Base-by-base conservation (phyloP, 2,329 filamentous ascomycete genomes). In the Aspergillus sp. region DNA sequence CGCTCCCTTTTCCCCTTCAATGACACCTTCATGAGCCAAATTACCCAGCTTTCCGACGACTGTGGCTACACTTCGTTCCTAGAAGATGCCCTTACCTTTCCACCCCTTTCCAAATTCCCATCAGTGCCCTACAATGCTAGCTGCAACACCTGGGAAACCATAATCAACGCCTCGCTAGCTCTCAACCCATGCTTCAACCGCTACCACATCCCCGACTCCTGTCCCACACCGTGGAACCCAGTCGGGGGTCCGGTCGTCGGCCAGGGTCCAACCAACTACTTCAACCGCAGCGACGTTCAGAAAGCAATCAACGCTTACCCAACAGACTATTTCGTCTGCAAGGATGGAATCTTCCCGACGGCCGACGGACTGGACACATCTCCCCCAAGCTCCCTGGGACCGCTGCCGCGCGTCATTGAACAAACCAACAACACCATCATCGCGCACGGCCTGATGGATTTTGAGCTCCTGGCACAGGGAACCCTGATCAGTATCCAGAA, bases 181-280 rank as follows among this genome's bases (percentile, higher is more conserved):
- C 74, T 86, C 41, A 94, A 94, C 76, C 90, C 90, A 0, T 94
- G 91, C 79, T 95, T 90, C 77, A 87, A 91, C 72, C 80, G 89
- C 5, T 93, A 92, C 75, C 85, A 90, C 41, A 83, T 93, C 7
- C 84, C 85, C 0, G 88, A 86, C 6, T 89, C 86, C 3, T 94
- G 90, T 69, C 90, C 90, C 0, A 68, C 86, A 5, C 77, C 85
- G 1, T 90, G 85, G 81, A 86, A 91, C 62, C 83, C 88, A 0
- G 80, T 92, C n/a, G 85, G 86, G 5, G 88, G 89, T 73, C 86
- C 88, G 10, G 92, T 91, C 69, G 68, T 84, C 0, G 89, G 89
- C 0, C 80, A 76, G 0, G 89, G 88, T 0, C 81, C 86, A 0
- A 71, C 75, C 1, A 78, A 91, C 59, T 89, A 91, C 79, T 90